Percentiles rank a stretch among this genome's conserved stretches.
Conservation (phyloP, 2,329 filamentous ascomycete genomes). For the Penicillium italicum region DNA sequence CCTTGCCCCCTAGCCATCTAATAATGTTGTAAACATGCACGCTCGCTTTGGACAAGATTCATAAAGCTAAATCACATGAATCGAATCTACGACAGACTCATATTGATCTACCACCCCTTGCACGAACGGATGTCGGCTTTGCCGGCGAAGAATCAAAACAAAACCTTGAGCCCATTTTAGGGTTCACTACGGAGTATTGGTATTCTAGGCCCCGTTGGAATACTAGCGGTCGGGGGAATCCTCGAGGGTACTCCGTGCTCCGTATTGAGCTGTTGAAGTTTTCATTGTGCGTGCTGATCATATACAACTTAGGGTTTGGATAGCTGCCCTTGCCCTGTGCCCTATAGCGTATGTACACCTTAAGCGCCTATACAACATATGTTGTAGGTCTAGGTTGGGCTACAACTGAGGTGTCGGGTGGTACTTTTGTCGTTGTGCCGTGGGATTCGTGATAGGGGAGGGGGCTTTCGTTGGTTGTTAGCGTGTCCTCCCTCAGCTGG, state of each 20-base stretch:
- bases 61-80: constrained; percentile 1
- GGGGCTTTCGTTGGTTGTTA: background rate
- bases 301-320: constrained; percentile 13
- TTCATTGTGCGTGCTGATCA: constrained; percentile 23
- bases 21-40: constrained; percentile 2
- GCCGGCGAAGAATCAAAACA: constrained; percentile 14
- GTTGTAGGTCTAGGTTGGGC: background rate
- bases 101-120: constrained; percentile 16
- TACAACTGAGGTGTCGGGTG: background rate
- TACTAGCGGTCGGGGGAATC: constrained; percentile 5
- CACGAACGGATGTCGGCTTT: constrained; percentile 5
- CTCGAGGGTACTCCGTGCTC: background rate
- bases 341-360: constrained; percentile 12
- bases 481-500: too few relatives aligned
- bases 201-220: background rate
- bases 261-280: background rate
- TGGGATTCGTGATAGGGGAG: background rate
- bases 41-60: background rate
- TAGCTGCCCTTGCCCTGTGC: constrained; percentile 26
- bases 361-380: background rate
- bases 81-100: background rate
- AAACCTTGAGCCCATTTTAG: background rate
- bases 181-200: background rate
- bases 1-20: background rate
- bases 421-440: constrained; percentile 2